Evolutionary conservation across 108 stramenopile genomes (phyloP), one percentile per base, ranked within the genome.

Genomic region (Conticribra guillardii): DNA sequence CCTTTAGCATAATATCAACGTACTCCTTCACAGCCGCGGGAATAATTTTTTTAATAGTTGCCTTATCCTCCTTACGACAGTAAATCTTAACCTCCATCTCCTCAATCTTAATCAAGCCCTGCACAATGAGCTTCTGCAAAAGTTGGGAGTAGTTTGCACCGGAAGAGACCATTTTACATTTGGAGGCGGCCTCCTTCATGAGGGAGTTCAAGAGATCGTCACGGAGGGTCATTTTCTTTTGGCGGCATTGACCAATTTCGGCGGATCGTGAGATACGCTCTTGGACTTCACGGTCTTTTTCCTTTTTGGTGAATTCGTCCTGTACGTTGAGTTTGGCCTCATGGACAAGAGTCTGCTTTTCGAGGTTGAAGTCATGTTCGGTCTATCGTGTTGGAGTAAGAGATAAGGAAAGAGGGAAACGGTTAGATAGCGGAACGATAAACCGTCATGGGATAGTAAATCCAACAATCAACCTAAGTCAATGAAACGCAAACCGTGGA

Each of bases 331-430:
- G 82, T 80, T 98, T 98, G 82, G 97, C 99, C 60, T 96, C 96
- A 86, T 99, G 99, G 51, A 99, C 95, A 62, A 98, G 86, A 51
- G 97, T 98, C 85, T 98, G 97, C 83, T 98, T 99, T 88, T 99
- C 99, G 67, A 99, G 86, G 85, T 98, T 99, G 87, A 97, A 97
- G 79, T 99, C 99, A 64, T 92, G 94, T 65, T 95, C 94, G 52
- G 91, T 95, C 91, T 94, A n/a, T 57, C 14, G 32, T 60, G 58
- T 48, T 2, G 26, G 1, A 21, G n/a, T 52, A 24, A 18, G 5
- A 4, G 26, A 32, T 37, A 44, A 32, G 41, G 54, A 9, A 49
- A 0, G 50, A 16, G 45, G 30, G 0, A 7, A 31, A 22, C n/a
- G n/a, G n/a, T n/a, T n/a, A n/a, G n/a, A n/a, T n/a, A n/a, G n/a